Evolutionary conservation across 805 yeast genomes (phyloP), one percentile per base, ranked within the genome.

Genomic region (Starmerella bombi): DNA sequence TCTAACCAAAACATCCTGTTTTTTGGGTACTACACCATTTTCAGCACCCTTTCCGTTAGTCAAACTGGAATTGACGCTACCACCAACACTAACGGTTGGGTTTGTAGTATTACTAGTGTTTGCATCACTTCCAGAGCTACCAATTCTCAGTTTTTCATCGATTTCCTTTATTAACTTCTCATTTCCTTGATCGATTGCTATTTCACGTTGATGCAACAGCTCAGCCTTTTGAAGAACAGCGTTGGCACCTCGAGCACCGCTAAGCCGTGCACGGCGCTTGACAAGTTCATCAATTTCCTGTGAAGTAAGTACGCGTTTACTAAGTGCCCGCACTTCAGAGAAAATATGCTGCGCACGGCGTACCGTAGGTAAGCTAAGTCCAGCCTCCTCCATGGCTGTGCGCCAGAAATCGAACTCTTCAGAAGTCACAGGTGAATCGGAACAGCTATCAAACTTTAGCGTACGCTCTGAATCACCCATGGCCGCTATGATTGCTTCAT

Each of bases 261-360:
- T 69, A 31, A 80, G 70, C 45, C 69, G 61, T 59, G 76, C 77
- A 55, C 88, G 81, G 49, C 72, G 72, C 32, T 72, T 70, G 51
- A 91, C 80, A 71, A 84, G 80, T 39, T 71, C 77, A 51, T 82
- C 80, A 42, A 86, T 77, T 51, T 83, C 80, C 19, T 58, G 60
- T 48, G 81, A 75, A 14, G 85, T 75, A 36, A 91, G 64, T 25
- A 75, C 75, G 43, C 74, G 74, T 25, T 71, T 65, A 31, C 77
- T 71, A 67, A 91, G 75, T 15, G 63, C 64, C 45, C 70, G 68
- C 43, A 88, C 61, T 49, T 76, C 80, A 40, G 67, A 66, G 40
- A 68, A 70, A 58, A 83, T 88, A 14, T 68, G 70, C 36, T 75
- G 75, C 7, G 83, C 65, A 32, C 75, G 75, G 45, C 76, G 75